Conservation (phyloP, 805 yeast genomes). For the Sugiyamaella americana region DNA sequence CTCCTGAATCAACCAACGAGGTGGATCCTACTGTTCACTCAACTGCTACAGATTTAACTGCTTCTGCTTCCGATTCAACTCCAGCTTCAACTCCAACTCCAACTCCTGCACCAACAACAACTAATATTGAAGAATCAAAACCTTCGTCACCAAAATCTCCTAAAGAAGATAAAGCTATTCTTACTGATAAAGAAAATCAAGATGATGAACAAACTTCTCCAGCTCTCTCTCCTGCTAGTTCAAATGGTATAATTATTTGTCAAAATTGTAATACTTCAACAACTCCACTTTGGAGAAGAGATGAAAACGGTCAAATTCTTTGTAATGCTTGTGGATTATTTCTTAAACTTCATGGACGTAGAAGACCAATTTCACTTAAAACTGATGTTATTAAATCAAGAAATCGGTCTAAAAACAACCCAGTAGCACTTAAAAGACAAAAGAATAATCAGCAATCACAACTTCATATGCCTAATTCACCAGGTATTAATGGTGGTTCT, state of each 20-base stretch:
- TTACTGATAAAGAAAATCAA: neutral
- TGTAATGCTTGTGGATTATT: constrained; percentile 95
- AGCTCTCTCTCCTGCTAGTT: neutral
- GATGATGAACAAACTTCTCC: neutral
- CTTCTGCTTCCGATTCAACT: neutral
- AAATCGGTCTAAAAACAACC: constrained; percentile 36
- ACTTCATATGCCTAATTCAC: constrained; percentile 10
- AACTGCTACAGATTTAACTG: neutral
- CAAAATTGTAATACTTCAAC: constrained; percentile 89
- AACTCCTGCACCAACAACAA: neutral
- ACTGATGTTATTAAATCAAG: constrained; percentile 90
- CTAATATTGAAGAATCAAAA: neutral
- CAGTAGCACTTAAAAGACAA: constrained; percentile 14
- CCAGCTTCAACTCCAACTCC: neutral
- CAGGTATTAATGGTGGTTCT: constrained; percentile 8
- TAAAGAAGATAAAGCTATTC: neutral
- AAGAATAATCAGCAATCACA: constrained; percentile 12
- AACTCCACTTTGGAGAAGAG: constrained; percentile 93
- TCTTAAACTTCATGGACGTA: constrained; percentile 83
- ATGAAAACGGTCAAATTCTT: constrained; percentile 81
- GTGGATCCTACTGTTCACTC: neutral
- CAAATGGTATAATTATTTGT: constrained; percentile 38
- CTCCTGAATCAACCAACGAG: neutral
- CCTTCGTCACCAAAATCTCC: neutral
- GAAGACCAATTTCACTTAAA: constrained; percentile 85